These are phyloP conservation scores for Kwoniella newhampshirensis DNA, from an alignment of 768 basidiomycete genomes.

Conservation along the genomic window DNA sequence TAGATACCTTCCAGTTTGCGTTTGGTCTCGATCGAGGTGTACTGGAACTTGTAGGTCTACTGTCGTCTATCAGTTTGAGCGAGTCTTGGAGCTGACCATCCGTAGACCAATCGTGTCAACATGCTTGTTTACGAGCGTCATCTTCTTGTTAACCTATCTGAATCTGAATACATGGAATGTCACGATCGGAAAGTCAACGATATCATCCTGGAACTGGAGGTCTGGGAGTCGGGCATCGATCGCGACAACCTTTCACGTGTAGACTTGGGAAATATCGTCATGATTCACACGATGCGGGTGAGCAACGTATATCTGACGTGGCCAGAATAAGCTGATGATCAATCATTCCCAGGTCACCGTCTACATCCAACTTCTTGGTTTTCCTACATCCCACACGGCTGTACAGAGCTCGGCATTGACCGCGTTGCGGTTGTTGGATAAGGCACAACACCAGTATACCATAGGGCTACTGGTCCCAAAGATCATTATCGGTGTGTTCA, in stretches of 20 bases:
- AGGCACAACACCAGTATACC: neutral
- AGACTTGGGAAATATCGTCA: slow-evolving; percentile 17
- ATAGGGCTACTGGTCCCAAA: slow-evolving; percentile 14
- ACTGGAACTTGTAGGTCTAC: slow-evolving; percentile 20
- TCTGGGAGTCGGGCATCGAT: slow-evolving; percentile 17
- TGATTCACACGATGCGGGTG: slow-evolving; percentile 15
- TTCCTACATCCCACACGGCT: slow-evolving; percentile 10
- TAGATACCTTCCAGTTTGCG: slow-evolving; percentile 15
- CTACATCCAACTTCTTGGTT: slow-evolving; percentile 13
- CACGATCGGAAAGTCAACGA: slow-evolving; percentile 22
- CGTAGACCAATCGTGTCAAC: slow-evolving; percentile 26
- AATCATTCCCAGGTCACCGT: slow-evolving; percentile 10
- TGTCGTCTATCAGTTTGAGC: neutral
- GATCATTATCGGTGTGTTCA: slow-evolving; percentile 11
- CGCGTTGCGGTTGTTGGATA: slow-evolving; percentile 8
- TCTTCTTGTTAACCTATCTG: slow-evolving; percentile 2
- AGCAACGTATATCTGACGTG: neutral
- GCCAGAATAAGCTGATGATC: too few species aligned
- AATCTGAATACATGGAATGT: slow-evolving; percentile 1
- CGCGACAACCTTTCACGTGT: slow-evolving; percentile 8
- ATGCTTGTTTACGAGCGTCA: slow-evolving; percentile 19
- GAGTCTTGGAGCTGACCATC: neutral
- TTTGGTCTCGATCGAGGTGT: slow-evolving; percentile 24
- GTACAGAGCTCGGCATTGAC: slow-evolving; percentile 11
- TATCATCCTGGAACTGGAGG: slow-evolving; percentile 18